Evolutionary conservation across 2,329 filamentous ascomycete species (phyloP), one percentile per base, ranked within the genome.

Genomic region (Trichophyton verrucosum): DNA sequence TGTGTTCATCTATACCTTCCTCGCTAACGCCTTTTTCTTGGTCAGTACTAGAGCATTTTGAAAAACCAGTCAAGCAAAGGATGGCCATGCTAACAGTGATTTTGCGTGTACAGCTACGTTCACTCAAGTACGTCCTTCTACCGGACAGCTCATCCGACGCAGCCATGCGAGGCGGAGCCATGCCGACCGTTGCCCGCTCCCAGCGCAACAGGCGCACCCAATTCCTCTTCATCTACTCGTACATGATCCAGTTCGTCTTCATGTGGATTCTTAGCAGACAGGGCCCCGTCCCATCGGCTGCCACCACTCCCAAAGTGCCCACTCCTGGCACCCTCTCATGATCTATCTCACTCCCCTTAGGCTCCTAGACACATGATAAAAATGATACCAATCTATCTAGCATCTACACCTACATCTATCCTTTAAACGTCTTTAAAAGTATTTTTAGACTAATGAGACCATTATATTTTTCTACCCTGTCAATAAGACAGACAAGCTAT

Each of bases 1-100:
- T 7, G 82, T 96, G 61, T 99, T 99, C 72, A 74, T 86, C 38
- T 99, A 99, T 74, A 94, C 90, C 0, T 99, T 94, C 73, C 77
- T 90, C 63, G 92, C 94, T 15, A 97, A 97, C 74, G 92, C 92
- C 0, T 88, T 99, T 66, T 99, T 99, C 74, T 71, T 99, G 77
- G 91, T 95, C 80, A 72, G 86, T 77, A n/a, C 33, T 27, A 47
- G 20, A 7, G 11, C 33, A 47, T n/a, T 20, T 24, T 20, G 7
- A 24, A 47, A 11, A 1, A 22, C 2, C 17, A 24, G 20, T 38
- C 11, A 47, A 47, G 44, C 1, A 9, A 8, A 27, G 9, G 17
- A 20, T 47, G 9, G 11, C 1, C 15, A 17, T 20, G 15, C 33
- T 57, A 20, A 57, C 55, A 9, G 11, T 40, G 1, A 30, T 30